Evolutionary conservation across 192 early-diverging fungal genomes (phyloP).

Genomic region (Mortierella antarctica): DNA sequence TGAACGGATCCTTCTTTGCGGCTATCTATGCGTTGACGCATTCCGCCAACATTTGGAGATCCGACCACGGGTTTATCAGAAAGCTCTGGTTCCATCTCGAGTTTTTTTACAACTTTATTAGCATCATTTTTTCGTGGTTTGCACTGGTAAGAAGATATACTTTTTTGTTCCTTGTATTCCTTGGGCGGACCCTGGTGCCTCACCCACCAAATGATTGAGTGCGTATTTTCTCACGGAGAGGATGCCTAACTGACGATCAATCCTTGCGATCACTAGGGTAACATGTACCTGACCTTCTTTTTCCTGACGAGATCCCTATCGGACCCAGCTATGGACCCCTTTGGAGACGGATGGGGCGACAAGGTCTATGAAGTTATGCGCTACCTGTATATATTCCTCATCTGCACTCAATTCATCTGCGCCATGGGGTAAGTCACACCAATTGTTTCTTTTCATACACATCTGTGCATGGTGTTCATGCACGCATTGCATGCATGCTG

Average conservation of each 20-base stretch:
- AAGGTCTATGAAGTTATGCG: constrained; percentile 56
- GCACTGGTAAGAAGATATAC: constrained; percentile 58
- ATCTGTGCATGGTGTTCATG: background rate
- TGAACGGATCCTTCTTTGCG: constrained; percentile 89
- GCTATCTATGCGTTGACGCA: constrained; percentile 76
- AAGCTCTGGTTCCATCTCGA: constrained; percentile 74
- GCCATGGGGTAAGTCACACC: constrained; percentile 56
- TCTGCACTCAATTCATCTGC: constrained; percentile 62
- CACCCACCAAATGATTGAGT: background rate
- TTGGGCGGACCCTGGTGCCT: background rate
- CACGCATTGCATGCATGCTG: background rate
- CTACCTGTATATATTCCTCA: constrained; percentile 62
- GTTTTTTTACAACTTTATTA: constrained; percentile 74
- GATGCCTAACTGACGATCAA: background rate
- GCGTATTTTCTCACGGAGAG: background rate
- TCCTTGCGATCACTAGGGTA: constrained; percentile 45
- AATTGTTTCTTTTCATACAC: background rate
- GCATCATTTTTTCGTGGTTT: constrained; percentile 74
- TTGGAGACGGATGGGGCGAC: constrained; percentile 59
- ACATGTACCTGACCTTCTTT: constrained; percentile 72
- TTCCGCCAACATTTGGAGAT: constrained; percentile 71
- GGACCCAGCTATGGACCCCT: constrained; percentile 55
- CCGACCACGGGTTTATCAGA: constrained; percentile 69
- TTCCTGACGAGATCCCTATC: constrained; percentile 61
- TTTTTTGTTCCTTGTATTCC: background rate